These are phyloP conservation scores for Debaryomyces hansenii DNA, from an alignment of 805 yeast species.

Conservation along the genomic window DNA sequence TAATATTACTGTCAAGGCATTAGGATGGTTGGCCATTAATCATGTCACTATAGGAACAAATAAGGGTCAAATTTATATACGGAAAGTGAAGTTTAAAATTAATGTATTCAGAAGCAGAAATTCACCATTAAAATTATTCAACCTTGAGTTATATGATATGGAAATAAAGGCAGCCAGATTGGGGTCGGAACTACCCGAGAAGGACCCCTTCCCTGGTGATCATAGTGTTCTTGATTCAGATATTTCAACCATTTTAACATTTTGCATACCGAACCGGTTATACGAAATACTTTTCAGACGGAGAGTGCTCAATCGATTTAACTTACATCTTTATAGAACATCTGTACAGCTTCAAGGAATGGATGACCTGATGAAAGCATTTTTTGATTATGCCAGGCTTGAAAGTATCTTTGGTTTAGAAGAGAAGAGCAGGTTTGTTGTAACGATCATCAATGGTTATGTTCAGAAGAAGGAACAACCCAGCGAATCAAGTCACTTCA, in stretches of 20 bases:
- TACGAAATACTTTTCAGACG: constrained; percentile 18
- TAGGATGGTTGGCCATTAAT: constrained; percentile 31
- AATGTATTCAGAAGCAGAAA: constrained; percentile 20
- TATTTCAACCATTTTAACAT: constrained; percentile 6
- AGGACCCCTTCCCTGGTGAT: not conserved
- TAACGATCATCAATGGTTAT: constrained; percentile 21
- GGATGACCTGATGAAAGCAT: constrained; percentile 13
- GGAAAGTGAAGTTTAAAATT: constrained; percentile 19
- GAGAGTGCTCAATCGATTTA: constrained; percentile 22
- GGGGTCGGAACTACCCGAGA: not conserved
- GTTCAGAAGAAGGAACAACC: constrained; percentile 12
- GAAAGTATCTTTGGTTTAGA: constrained; percentile 15
- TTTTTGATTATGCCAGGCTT: constrained; percentile 22
- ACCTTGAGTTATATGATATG: constrained; percentile 25
- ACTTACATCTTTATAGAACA: constrained; percentile 21
- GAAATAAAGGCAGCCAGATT: constrained; percentile 4
- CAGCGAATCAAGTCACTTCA: constrained; percentile 12
- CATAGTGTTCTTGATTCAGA: not conserved
- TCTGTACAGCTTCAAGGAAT: constrained; percentile 9
- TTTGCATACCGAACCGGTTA: constrained; percentile 17
- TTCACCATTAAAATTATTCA: constrained; percentile 26
- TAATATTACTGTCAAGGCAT: constrained; percentile 21
- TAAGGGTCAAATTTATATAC: constrained; percentile 13
- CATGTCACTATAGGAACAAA: constrained; percentile 22
- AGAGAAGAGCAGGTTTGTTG: constrained; percentile 13